phyloP scores from a whole-genome alignment of 768 basidiomycete genomes.

The Sutorius australiensis region DNA sequence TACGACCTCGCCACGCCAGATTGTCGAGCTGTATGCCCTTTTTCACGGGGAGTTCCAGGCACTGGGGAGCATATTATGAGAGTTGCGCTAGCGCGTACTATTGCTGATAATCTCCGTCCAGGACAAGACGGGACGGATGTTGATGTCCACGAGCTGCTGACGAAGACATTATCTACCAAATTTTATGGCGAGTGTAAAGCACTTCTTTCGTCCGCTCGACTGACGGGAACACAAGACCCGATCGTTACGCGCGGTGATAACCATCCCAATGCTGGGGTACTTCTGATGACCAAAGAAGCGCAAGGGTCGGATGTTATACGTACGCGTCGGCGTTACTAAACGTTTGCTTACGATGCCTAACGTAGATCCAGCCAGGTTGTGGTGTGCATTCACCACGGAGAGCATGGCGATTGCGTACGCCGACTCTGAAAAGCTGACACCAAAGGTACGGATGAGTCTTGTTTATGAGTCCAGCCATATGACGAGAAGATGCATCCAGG shows the following conservation, averaged over 20 bases:
- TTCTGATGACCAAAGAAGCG: slow-evolving; percentile 54
- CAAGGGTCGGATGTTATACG: slow-evolving; percentile 29
- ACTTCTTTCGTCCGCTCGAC: neutral
- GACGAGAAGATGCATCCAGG: slow-evolving; percentile 23
- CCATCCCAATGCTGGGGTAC: slow-evolving; percentile 55
- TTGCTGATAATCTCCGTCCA: slow-evolving; percentile 45
- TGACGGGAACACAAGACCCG: slow-evolving; percentile 23
- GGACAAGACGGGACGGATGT: slow-evolving; percentile 25
- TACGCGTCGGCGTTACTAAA: slow-evolving; percentile 13
- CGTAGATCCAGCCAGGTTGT: slow-evolving; percentile 52
- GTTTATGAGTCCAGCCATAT: neutral
- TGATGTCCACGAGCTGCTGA: slow-evolving; percentile 57
- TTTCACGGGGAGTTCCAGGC: slow-evolving; percentile 37
- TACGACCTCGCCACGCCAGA: neutral
- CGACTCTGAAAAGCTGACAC: slow-evolving; percentile 47
- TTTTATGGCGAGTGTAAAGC: slow-evolving; percentile 47
- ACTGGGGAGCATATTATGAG: slow-evolving; percentile 71
- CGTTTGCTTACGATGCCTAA: neutral
- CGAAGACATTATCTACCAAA: slow-evolving; percentile 40
- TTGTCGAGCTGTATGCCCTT: neutral
- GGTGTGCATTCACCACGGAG: slow-evolving; percentile 81
- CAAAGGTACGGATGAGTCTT: slow-evolving; percentile 45
- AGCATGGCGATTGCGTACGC: slow-evolving; percentile 80
- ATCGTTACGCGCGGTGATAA: slow-evolving; percentile 37
- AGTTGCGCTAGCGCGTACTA: slow-evolving; percentile 47